Base-by-base conservation (phyloP, 257 asterid species). In the Nicotiana obtusifolia region DNA sequence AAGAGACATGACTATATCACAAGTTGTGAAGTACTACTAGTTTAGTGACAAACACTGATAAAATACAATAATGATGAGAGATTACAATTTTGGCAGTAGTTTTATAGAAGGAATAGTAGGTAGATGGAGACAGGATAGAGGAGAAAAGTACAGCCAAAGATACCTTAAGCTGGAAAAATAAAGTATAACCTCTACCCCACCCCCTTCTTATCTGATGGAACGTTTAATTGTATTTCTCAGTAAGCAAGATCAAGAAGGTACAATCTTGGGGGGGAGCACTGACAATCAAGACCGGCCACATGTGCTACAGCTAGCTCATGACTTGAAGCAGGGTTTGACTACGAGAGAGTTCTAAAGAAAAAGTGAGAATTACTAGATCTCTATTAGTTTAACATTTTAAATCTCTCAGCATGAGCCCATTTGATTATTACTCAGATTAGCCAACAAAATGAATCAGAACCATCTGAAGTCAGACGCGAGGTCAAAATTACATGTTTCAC, bases 371-470 rank as follows among this genome's bases (percentile, higher is more conserved):
- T 73, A 73, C 79, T 24, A 73, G 41, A 73, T 44, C 37, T 6
- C 33, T 20, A 47, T 22, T 47, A 47, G 62, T 24, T 73, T 47
- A 3, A 47, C 37, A 5, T 73, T 14, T 71, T 1, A 41, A 47
- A 71, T 44, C 57, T 44, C 78, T 44, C 37, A 44, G 60, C 37
- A 71, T 71, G 33, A 71, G 59, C 37, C 77, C 31, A 22, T 13
- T 7, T 71, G 59, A 57, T 11, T 22, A 71, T 69, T 52, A 52
- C 19, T 14, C 19, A 14, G 57, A 52, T 14, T 68, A 44, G 78
- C 60, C 37, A 71, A 71, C 20, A 71, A 71, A 47, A 71, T 44
- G 78, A 71, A 71, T 22, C 60, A 71, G 35, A 71, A 71, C 78
- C 78, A 71, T 22, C 57, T 69, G 78, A 69, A 69, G 33, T 69